Evolutionary conservation across 495 filamentous ascomycete species (phyloP).

Genomic region (Talaromyces stipitatus): DNA sequence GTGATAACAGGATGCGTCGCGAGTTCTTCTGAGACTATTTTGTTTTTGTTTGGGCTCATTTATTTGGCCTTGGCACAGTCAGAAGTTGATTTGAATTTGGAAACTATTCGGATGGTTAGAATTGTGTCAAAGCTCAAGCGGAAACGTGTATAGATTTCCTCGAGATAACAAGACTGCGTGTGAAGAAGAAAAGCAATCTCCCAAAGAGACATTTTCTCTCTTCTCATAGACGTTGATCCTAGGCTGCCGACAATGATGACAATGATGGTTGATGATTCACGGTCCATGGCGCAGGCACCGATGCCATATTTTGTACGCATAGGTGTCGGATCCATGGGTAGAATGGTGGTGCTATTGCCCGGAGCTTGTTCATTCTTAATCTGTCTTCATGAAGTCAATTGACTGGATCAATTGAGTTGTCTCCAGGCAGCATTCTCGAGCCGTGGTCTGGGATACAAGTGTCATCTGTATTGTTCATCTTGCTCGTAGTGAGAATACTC

Average conservation of each 20-base stretch:
- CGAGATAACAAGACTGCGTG: background rate
- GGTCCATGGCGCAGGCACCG: background rate
- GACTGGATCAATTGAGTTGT: background rate
- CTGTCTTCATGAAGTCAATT: background rate
- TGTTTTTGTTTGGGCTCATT: background rate
- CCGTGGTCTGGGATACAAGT: no score
- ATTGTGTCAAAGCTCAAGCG: slow-evolving; percentile 1
- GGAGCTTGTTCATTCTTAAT: background rate
- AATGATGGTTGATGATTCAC: no score
- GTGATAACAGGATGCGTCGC: background rate
- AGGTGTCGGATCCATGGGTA: background rate
- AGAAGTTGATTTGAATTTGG: background rate
- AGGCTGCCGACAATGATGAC: background rate
- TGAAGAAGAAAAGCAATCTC: background rate
- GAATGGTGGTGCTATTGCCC: background rate
- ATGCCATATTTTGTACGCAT: background rate
- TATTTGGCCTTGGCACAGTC: background rate
- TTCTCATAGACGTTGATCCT: background rate
- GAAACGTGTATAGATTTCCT: background rate
- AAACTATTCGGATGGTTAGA: background rate
- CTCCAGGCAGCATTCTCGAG: background rate
- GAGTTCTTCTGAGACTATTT: background rate
- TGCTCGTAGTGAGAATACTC: no score
- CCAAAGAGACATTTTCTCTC: background rate
- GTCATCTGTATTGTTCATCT: no score